These are phyloP conservation scores for Canavalia gladiata DNA, from an alignment of 306 rosid genomes.

Conservation along the genomic window DNA sequence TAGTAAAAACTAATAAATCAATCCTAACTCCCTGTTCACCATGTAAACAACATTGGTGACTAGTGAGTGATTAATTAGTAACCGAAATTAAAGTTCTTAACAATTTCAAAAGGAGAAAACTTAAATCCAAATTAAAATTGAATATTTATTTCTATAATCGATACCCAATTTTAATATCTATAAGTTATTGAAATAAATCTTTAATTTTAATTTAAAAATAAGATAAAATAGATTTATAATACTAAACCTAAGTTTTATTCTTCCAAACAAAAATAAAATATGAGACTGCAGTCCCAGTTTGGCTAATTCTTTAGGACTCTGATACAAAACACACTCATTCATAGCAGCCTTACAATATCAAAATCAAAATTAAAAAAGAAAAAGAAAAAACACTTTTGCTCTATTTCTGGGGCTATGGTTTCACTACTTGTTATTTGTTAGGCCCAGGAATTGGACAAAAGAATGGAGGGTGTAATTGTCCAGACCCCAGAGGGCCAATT, in stretches of 20 bases:
- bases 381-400: background rate
- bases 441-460: constrained; percentile 23
- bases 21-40: constrained; percentile 14
- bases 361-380: constrained; percentile 7
- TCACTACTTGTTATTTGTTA: constrained; percentile 28
- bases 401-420: constrained; percentile 43
- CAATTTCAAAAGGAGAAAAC: background rate
- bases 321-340: background rate
- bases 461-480: constrained; percentile 40
- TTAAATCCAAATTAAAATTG: too few species aligned
- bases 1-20: constrained; percentile 19
- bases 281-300: constrained; percentile 25
- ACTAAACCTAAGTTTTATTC: too few species aligned
- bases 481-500: constrained; percentile 23
- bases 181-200: too few species aligned
- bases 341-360: constrained; percentile 18
- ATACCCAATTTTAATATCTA: too few species aligned
- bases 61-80: constrained; percentile 12
- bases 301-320: background rate
- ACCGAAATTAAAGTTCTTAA: background rate
- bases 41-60: background rate
- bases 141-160: too few species aligned
- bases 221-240: too few species aligned
- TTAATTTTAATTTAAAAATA: too few species aligned
- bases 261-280: too few species aligned